Conservation (phyloP, 73 alveolate species). For the Durusdinium trenchii region DNA sequence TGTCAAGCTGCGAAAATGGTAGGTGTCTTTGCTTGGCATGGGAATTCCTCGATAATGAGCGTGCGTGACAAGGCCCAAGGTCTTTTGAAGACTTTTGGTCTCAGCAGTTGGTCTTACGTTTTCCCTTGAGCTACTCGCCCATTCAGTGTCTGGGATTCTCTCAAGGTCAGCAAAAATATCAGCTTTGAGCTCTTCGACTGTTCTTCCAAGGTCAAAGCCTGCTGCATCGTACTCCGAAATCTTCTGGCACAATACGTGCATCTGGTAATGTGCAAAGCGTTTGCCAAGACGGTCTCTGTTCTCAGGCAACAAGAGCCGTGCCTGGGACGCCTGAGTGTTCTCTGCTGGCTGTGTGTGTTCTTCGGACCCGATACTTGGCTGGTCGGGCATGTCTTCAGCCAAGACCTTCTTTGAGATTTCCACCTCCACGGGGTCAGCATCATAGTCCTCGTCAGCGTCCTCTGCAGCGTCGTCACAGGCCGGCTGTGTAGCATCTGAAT, state of each 20-base stretch:
- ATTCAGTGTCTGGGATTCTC: background rate
- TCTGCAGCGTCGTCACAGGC: no score
- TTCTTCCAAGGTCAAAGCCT: background rate
- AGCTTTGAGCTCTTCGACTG: background rate
- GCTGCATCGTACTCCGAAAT: background rate
- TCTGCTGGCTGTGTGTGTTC: background rate
- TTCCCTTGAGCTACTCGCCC: background rate
- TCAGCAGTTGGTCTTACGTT: background rate
- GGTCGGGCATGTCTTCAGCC: background rate
- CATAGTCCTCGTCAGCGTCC: background rate
- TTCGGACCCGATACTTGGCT: background rate
- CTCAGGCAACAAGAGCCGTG: background rate
- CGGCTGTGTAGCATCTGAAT: no score
- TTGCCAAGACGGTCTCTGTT: background rate
- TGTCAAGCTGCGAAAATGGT: background rate
- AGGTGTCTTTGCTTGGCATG: background rate
- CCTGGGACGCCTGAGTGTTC: background rate
- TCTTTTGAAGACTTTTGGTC: background rate
- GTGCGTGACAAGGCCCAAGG: background rate
- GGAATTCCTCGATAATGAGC: slow-evolving; percentile 7
- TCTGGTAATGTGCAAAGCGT: background rate
- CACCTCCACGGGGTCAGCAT: background rate
- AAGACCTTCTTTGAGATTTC: background rate
- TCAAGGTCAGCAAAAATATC: background rate
- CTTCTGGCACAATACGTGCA: background rate